Evolutionary conservation across 2,329 filamentous ascomycete species (phyloP), one percentile per base, ranked within the genome.

Genomic region (Epichloe typhina): DNA sequence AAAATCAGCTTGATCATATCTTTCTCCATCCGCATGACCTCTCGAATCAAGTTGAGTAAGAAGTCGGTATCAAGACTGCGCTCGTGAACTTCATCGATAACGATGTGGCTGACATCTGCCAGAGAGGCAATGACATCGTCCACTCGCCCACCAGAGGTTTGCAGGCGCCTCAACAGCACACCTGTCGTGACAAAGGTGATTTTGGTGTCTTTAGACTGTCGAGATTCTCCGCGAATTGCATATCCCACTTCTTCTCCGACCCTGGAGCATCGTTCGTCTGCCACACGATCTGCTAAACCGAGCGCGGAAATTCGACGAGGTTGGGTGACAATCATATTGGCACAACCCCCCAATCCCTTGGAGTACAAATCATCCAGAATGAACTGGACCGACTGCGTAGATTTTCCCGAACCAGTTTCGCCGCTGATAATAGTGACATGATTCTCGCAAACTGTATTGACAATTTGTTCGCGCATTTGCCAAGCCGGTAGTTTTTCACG

Each of bases 11-110:
- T 95, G 38, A 97, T 71, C 38, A 95, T 76, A 55, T 94, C 86
- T 59, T 82, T 83, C 46, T 86, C 78, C 57, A 75, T 74, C 52
- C 76, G 78, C 56, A 96, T 68, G 6, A 95, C 87, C 63, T 95
- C 86, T 50, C 88, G 81, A 36, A 98, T 72, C 47, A 98, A 76
- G 42, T 90, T 89, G 49, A 98, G 75, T 9, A 97, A 72, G 62
- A 98, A 96, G 64, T 98, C 91, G 0, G 90, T 96, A 62, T 97
- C 93, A 9, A 98, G 72, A 67, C 88, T 95, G 50, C 91, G 82
- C 66, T 98, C 91, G 69, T 98, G 91, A 3, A 97, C 91, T 67
- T 98, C 91, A 63, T 98, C 91, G 43, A 97, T 89, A 17, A 97
- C 86, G 7, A 98, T 81, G 63, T 98, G 93, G 58, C 87, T 96